These are phyloP conservation scores for Teratosphaeriaceae sp. DNA, from an alignment of 2,329 filamentous ascomycete genomes.

Conservation along the genomic window DNA sequence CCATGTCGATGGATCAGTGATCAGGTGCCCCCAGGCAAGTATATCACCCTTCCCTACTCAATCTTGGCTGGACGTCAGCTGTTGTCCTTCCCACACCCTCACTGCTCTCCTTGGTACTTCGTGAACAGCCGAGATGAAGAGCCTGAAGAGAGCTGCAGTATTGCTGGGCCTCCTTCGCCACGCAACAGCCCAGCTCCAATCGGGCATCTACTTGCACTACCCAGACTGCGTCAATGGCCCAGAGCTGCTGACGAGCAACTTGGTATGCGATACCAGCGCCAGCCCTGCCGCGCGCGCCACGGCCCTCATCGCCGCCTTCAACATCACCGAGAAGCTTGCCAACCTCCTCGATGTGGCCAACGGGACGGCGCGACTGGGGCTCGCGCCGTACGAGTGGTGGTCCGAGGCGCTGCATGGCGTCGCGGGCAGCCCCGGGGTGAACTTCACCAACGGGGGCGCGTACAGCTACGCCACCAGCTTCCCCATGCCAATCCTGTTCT, in stretches of 20 bases:
- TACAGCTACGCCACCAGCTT: constrained; percentile 60
- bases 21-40: not conserved
- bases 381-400: constrained; percentile 57
- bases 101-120: not conserved
- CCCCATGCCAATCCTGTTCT: constrained; percentile 56
- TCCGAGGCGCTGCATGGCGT: constrained; percentile 58
- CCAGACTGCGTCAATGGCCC: constrained; percentile 7
- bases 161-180: not conserved
- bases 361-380: constrained; percentile 50
- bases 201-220: constrained; percentile 4
- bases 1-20: no score
- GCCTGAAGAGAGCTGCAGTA: not conserved
- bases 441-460: constrained; percentile 46
- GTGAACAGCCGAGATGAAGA: not conserved
- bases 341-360: constrained; percentile 14
- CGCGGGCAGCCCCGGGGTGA: constrained; percentile 47
- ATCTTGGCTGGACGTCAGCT: not conserved
- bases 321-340: constrained; percentile 8
- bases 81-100: not conserved
- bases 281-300: not conserved
- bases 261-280: constrained; percentile 4
- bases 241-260: constrained; percentile 1
- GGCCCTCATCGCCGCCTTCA: constrained; percentile 4
- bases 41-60: not conserved
- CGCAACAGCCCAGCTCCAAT: constrained; percentile 1